Evolutionary conservation across 2,329 filamentous ascomycete species (phyloP), one percentile per base, ranked within the genome.

Genomic region (Pseudogymnoascus sp.): DNA sequence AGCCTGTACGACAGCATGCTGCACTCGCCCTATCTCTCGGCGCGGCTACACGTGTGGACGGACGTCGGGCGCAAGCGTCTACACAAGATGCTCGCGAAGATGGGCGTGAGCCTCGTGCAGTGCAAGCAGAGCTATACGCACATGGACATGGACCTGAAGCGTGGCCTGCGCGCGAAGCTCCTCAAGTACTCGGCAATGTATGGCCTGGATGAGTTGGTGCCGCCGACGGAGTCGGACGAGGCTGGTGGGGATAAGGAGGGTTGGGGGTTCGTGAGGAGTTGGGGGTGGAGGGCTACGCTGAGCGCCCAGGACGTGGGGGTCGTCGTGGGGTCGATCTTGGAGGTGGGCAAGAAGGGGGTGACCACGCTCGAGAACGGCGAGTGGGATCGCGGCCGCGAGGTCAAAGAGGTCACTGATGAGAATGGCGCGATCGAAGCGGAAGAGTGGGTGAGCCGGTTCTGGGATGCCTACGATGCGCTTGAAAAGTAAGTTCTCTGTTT

Each of bases 1-100:
- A 96, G 90, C 66, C 78, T 99, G 12, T 97, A 97, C 72, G 94
- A 99, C 69, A 96, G 91, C 71, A 97, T 99, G 94, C 80, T 97
- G 10, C 94, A 99, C 72, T 96, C 92, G 0, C 92, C 92, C 0
- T 97, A 96, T 69, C 82, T 99, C 3, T 92, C 95, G 62, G 90
- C 92, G 3, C 83, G 90, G 30, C 80, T 99, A 48, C 92, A 95
- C 73, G 91, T 96, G 52, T 99, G 94, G 92, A 95, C 86, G 62
- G 94, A 97, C 63, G 82, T 82, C 57, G 94, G 94, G 2, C 81
- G 89, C 59, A 95, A 95, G 71, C 83, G 92, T 58, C 77, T 99
- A 18, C 90, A 96, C 73, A 97, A 97, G 71, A 81, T 99, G 0
- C 80, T 99, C 2, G 94, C 94, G 41, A 99, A 97, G 74, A 99